Base-by-base conservation (phyloP, 441 rosid species). In the Populus hybrid region DNA sequence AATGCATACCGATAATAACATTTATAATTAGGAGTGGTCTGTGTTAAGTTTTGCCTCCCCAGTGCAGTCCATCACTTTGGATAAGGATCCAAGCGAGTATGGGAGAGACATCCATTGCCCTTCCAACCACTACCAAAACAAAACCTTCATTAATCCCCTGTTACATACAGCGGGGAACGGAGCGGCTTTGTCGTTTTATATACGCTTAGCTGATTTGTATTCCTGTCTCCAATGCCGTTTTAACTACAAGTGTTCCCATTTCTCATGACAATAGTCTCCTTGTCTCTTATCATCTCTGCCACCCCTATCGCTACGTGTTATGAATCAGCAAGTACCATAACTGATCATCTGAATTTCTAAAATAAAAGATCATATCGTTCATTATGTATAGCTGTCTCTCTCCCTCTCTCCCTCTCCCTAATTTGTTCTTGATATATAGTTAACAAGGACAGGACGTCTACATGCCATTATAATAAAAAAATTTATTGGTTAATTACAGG, bases 71-170 rank as follows among this genome's bases (percentile, higher is more conserved):
- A 26, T 66, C 69, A 16, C 14, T 34, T 76, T 63, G 84, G 87
- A 84, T 80, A 85, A 80, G 86, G 84, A 86, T 77, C 69, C 11
- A 82, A 77, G 78, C n/a, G 40, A 75, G 89, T 64, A 86, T 87
- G 93, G 90, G 83, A 40, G 63, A 75, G 81, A 72, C 84, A 77
- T 77, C 59, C 3, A 69, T 61, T 88, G 88, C 83, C 82, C 35
- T 50, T 84, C 84, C 91, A 87, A 90, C 91, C 84, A 90, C 90
- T 84, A 76, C 82, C 91, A 88, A 84, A 75, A 86, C 81, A 80
- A 69, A 82, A 72, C 34, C 82, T 80, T 77, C 84, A 30, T 30
- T 30, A 79, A 71, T 82, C 74, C 74, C 72, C 32, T 73, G 74
- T 69, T 63, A 24, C 71, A 32, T 42, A 74, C 73, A 74, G 71